Evolutionary conservation across 2,329 filamentous ascomycete species (phyloP), one percentile per base, ranked within the genome.

Genomic region (Curvularia sp.): DNA sequence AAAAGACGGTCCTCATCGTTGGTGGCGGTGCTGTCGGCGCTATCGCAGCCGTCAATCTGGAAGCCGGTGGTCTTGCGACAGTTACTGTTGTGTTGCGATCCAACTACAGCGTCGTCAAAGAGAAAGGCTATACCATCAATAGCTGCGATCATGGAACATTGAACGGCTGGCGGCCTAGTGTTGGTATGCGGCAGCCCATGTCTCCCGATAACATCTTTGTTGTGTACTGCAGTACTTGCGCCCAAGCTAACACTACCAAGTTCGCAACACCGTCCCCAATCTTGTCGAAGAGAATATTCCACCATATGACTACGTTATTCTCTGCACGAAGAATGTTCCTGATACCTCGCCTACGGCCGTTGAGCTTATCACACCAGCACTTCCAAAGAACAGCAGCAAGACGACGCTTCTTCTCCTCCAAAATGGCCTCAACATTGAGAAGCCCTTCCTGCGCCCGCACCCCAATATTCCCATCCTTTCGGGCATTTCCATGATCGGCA

Each of bases 391-490:
- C n/a, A 75, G 74, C 0, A 78, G 77, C 1, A 74, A 80, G 23
- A 87, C 85, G 0, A 78, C 78, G 27, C 82, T 89, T 43, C 77
- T 87, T 0, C 79, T 89, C 6, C 75, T 86, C 5, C 86, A 89
- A 60, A 89, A 89, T 65, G 86, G 86, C 0, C 73, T 88, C n/a
- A 86, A 87, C 64, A 88, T 88, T 60, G 84, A 88, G 61, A 80
- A 79, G 41, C 84, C 85, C 0, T 67, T 88, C 19, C 67, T 84
- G 18, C 55, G 67, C 0, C 71, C 74, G 0, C 87, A 86, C 65
- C 84, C 85, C 0, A 57, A 68, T 3, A 87, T 85, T 58, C 70
- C 80, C 0, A 66, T 87, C 6, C 75, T 88, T 1, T 84, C 81
- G 3, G 83, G 84, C 3, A 79, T 87, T 8, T 81, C 79, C 2